phyloP scores from a whole-genome alignment of 495 filamentous ascomycete genomes.

The Platismatia glauca region DNA sequence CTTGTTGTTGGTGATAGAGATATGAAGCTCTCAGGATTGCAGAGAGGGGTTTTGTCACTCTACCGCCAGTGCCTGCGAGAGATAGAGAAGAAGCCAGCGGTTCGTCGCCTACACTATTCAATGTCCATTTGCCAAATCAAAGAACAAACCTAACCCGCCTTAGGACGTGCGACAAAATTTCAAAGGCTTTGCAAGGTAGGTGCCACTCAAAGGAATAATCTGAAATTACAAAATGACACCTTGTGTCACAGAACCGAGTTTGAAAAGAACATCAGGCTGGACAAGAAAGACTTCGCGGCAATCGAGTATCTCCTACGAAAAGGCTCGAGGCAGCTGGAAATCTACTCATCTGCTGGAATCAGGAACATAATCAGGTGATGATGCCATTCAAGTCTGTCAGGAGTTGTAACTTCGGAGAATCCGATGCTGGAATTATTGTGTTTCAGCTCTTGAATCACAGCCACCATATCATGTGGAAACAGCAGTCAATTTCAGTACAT shows the following conservation, averaged over 20 bases:
- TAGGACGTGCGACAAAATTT: constrained; percentile 49
- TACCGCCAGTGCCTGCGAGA: constrained; percentile 81
- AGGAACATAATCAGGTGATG: constrained; percentile 56
- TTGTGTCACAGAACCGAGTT: constrained; percentile 58
- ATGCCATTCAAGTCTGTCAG: background rate
- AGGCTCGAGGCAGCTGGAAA: constrained; percentile 75
- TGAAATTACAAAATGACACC: constrained; percentile 5
- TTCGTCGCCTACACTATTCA: constrained; percentile 35
- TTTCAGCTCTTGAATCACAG: background rate
- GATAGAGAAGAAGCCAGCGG: constrained; percentile 68
- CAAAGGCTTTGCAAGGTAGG: constrained; percentile 46
- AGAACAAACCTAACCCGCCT: constrained; percentile 13
- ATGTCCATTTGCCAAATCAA: background rate
- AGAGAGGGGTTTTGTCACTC: constrained; percentile 76
- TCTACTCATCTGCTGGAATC: constrained; percentile 73
- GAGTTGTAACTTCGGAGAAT: background rate
- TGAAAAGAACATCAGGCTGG: constrained; percentile 54
- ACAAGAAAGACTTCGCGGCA: constrained; percentile 80
- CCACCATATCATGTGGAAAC: background rate
- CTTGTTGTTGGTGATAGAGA: background rate
- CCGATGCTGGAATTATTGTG: background rate
- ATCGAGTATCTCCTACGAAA: constrained; percentile 85
- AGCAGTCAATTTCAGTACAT: background rate
- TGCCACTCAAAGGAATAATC: constrained; percentile 31
- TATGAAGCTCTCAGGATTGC: constrained; percentile 75